Conservation (phyloP, 371 early-diverging fungal species). For the Actinomortierella ambigua region DNA sequence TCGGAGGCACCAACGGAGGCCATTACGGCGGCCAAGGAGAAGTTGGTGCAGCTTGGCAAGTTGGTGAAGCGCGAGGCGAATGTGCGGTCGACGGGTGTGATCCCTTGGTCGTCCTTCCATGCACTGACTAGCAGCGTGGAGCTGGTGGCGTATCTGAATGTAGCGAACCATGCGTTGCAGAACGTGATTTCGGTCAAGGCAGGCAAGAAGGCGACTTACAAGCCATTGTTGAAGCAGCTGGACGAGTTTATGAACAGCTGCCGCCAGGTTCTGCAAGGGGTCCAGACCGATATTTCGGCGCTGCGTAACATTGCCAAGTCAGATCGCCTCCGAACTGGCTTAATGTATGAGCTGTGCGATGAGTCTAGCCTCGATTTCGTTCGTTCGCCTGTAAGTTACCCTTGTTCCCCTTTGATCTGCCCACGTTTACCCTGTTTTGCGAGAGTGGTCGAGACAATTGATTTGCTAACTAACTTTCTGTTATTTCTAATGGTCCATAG, state of each 20-base stretch:
- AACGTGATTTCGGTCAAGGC: conserved; percentile 38
- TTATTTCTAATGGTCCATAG: conserved; percentile 1
- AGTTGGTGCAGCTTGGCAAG: conserved; percentile 3
- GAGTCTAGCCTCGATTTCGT: conserved; percentile 34
- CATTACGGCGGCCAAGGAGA: conserved; percentile 25
- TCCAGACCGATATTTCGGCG: conserved; percentile 26
- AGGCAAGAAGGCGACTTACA: conserved; percentile 37
- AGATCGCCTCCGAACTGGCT: conserved; percentile 31
- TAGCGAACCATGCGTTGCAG: conserved; percentile 27
- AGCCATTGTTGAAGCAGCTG: conserved; percentile 13
- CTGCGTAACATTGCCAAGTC: conserved; percentile 34
- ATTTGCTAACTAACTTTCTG: background rate
- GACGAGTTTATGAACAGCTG: conserved; percentile 41
- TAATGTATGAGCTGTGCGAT: conserved; percentile 43
- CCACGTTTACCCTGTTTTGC: background rate
- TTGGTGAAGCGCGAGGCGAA: conserved; percentile 30
- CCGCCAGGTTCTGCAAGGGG: conserved; percentile 32
- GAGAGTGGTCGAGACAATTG: background rate
- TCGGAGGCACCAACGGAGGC: conserved; percentile 38
- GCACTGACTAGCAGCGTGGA: conserved; percentile 23
- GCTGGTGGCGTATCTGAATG: conserved; percentile 33
- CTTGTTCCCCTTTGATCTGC: background rate
- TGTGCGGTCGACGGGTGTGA: conserved; percentile 36
- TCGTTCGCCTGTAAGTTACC: conserved; percentile 30
- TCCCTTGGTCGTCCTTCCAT: conserved; percentile 39